Conservation (phyloP, 148 eudicot genomes). For the Fagopyrum homotropicum region DNA sequence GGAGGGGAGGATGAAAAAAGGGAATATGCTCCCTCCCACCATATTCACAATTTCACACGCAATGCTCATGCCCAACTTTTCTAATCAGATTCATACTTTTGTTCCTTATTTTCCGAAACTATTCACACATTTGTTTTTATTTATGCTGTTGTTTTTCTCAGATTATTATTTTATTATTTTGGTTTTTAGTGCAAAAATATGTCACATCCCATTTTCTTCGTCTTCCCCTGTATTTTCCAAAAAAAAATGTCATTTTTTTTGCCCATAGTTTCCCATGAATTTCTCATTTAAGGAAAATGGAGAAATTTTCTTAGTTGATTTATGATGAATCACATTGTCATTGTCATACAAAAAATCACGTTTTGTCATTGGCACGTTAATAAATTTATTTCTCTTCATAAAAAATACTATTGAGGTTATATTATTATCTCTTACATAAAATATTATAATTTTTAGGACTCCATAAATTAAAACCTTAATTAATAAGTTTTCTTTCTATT, state of each 20-base stretch:
- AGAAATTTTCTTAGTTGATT: no score
- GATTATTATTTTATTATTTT: neutral
- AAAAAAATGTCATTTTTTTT: neutral
- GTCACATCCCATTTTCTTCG: neutral
- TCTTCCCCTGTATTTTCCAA: neutral
- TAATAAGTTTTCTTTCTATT: no score
- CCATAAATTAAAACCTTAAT: no score
- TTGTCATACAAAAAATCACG: no score
- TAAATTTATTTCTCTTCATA: no score
- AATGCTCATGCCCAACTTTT: neutral
- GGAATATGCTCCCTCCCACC: neutral
- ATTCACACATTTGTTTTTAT: neutral
- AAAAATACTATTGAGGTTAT: no score
- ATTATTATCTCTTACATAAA: no score
- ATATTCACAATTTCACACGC: neutral
- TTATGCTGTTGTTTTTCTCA: neutral
- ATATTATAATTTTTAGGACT: no score
- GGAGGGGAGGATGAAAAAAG: neutral
- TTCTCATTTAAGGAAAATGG: no score
- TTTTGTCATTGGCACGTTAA: no score
- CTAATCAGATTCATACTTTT: conserved; percentile 1
- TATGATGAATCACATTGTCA: no score
- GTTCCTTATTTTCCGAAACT: neutral
- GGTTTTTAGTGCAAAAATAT: neutral
- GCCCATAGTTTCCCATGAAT: no score